Evolutionary conservation across 768 basidiomycete genomes (phyloP).

Genomic region (Mycena leptocephala): DNA sequence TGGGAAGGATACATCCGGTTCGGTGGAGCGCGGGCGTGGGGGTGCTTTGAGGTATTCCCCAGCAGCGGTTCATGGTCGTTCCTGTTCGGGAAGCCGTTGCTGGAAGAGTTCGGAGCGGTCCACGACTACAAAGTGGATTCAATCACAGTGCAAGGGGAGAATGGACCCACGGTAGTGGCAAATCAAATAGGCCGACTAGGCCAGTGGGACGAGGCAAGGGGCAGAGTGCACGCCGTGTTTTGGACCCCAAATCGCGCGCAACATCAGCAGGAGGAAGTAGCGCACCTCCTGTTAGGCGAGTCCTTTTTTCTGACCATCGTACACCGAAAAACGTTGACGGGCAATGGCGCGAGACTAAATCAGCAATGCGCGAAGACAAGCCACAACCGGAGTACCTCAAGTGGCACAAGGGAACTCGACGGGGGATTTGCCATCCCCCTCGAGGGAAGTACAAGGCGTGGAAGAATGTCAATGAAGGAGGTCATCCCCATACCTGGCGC

Average conservation of each 20-base stretch:
- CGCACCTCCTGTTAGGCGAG: conserved; percentile 23
- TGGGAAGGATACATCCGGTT: too few species aligned
- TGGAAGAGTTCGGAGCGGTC: conserved; percentile 22
- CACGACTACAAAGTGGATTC: conserved; percentile 31
- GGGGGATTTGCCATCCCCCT: conserved; percentile 26
- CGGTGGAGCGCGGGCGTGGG: too few species aligned
- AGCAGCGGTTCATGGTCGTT: too few species aligned
- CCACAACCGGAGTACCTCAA: neutral
- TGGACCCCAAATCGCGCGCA: conserved; percentile 18
- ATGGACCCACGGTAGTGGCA: neutral
- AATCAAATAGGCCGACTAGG: neutral
- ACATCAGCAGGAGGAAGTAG: conserved; percentile 18
- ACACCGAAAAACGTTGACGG: neutral
- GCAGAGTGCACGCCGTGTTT: neutral
- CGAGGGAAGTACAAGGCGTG: conserved; percentile 22
- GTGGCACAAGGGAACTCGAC: conserved; percentile 6
- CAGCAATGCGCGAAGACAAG: neutral
- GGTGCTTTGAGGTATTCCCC: too few species aligned
- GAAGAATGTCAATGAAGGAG: conserved; percentile 36
- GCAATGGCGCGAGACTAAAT: neutral
- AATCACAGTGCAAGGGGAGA: conserved; percentile 4
- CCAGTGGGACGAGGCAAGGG: conserved; percentile 3
- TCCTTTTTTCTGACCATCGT: neutral
- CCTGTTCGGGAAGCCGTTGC: conserved; percentile 5
- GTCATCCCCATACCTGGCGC: conserved; percentile 49